Conservation (phyloP, 306 rosid species). For the Oemleria cerasiformis region DNA sequence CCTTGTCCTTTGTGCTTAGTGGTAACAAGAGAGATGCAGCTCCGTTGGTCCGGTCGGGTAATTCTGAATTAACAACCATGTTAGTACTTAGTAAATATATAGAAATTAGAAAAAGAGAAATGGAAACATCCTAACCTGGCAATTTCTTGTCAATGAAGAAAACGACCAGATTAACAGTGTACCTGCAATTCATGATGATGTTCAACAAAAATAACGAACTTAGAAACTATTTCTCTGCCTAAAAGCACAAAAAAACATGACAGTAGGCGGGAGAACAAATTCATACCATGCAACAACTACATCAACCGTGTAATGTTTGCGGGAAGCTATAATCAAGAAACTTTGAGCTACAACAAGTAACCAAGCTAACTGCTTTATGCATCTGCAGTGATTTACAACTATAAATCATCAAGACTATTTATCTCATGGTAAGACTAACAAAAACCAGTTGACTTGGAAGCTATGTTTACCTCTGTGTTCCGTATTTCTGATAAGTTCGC, state of each 20-base stretch:
- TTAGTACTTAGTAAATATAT: constrained; percentile 18
- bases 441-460: neutral
- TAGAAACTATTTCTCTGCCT: neutral
- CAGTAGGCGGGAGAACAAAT: constrained; percentile 3
- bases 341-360: constrained; percentile 80
- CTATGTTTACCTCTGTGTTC: constrained; percentile 57
- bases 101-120: neutral
- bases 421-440: neutral
- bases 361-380: constrained; percentile 83
- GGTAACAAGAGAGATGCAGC: constrained; percentile 58
- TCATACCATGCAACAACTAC: constrained; percentile 93
- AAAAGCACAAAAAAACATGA: neutral
- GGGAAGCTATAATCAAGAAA: constrained; percentile 90
- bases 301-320: constrained; percentile 98
- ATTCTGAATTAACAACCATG: constrained; percentile 48
- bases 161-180: constrained; percentile 93
- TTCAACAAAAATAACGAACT: constrained; percentile 15
- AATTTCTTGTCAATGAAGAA: constrained; percentile 80
- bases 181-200: constrained; percentile 50
- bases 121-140: constrained; percentile 53
- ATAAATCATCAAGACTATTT: neutral
- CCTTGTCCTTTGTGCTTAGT: constrained; percentile 70
- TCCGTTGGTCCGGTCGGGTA: constrained; percentile 80
- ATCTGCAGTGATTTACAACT: constrained; percentile 37
- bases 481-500: constrained; percentile 86